A percentile compares a stretch with the other conserved stretches of the same genome.
phyloP scores from a whole-genome alignment of 208 protist genomes.

The Polymyxa betae region DNA sequence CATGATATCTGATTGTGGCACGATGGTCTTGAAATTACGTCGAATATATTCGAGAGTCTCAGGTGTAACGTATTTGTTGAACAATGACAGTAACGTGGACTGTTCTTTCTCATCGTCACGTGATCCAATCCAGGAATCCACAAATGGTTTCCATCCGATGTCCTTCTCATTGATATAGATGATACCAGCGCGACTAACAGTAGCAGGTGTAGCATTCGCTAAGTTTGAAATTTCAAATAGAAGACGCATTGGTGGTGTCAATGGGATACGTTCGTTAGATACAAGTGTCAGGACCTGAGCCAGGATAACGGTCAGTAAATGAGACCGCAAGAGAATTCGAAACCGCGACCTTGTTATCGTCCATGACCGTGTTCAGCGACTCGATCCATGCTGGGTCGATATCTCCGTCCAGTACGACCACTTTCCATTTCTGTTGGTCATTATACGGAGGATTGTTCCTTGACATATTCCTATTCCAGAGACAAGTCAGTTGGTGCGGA shows the following conservation, averaged over 20 bases:
- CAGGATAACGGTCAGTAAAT: not conserved
- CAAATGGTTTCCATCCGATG: constrained; percentile 93
- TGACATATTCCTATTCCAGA: constrained; percentile 81
- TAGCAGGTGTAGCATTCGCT: constrained; percentile 94
- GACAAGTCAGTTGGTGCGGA: not conserved
- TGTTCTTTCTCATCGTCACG: constrained; percentile 76
- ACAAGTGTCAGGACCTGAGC: constrained; percentile 86
- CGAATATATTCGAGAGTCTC: constrained; percentile 89
- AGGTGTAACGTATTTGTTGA: constrained; percentile 93
- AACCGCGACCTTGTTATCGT: constrained; percentile 88
- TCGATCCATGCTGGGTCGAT: constrained; percentile 99
- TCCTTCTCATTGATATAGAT: constrained; percentile 96
- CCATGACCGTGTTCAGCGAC: constrained; percentile 98
- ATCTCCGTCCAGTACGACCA: constrained; percentile 93
- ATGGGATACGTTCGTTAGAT: constrained; percentile 95
- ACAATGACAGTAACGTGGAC: constrained; percentile 89
- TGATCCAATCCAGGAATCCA: constrained; percentile 68
- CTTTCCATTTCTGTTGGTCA: constrained; percentile 82
- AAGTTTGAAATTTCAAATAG: constrained; percentile 96
- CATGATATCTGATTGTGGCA: constrained; percentile 87
- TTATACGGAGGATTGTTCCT: constrained; percentile 84
- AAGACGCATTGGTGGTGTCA: constrained; percentile 95
- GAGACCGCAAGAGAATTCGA: not conserved
- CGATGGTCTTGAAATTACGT: constrained; percentile 72
- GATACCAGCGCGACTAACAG: constrained; percentile 94